Evolutionary conservation across 1,284 basidiomycete species (phyloP).

Genomic region (Marasmius oreades): DNA sequence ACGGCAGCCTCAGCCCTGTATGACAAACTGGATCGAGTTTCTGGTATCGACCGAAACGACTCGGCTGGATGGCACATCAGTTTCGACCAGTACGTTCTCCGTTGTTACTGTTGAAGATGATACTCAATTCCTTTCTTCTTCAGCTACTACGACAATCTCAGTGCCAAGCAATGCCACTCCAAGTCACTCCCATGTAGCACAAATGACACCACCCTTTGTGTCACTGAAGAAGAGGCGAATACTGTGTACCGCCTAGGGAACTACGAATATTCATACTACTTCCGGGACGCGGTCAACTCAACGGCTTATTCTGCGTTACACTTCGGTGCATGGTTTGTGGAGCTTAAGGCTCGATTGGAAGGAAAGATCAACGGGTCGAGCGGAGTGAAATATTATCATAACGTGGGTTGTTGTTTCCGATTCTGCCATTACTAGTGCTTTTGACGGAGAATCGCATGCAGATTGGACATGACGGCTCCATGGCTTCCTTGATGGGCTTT

Average conservation of each 20-base stretch:
- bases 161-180: constrained; percentile 44
- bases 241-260: constrained; percentile 43
- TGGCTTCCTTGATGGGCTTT: constrained; percentile 41
- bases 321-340: constrained; percentile 41
- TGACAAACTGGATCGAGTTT: constrained; percentile 35
- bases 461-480: constrained; percentile 45
- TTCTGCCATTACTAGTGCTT: neutral
- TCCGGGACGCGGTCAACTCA: constrained; percentile 37
- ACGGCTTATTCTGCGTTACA: constrained; percentile 35
- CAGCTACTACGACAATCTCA: constrained; percentile 47
- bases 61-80: constrained; percentile 41
- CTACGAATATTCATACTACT: constrained; percentile 46
- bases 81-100: constrained; percentile 39
- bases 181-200: constrained; percentile 40
- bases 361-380: constrained; percentile 31
- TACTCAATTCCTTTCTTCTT: neutral
- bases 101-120: neutral
- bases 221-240: constrained; percentile 38
- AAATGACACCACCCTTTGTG: constrained; percentile 37
- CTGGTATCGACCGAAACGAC: constrained; percentile 34
- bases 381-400: constrained; percentile 39
- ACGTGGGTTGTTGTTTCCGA: constrained; percentile 23
- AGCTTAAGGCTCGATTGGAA: constrained; percentile 35
- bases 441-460: constrained; percentile 7
- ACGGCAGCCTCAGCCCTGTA: constrained; percentile 31